phyloP scores from a whole-genome alignment of 2,329 filamentous ascomycete species.

The Elsinoe necatrix region DNA sequence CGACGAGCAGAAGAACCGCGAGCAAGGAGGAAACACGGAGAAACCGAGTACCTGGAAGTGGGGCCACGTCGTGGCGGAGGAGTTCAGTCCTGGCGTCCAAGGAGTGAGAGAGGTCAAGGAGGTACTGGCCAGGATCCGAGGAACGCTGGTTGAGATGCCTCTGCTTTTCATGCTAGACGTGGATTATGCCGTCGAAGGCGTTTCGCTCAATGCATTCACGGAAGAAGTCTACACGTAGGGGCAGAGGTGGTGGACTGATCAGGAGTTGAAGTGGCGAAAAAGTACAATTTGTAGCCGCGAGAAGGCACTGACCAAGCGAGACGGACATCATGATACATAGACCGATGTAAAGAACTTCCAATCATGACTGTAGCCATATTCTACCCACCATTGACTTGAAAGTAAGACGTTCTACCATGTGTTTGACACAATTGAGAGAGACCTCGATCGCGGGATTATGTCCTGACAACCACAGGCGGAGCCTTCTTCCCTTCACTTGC shows the following conservation, averaged over 20 bases:
- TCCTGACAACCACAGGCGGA: too few relatives aligned
- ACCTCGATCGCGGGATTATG: too few relatives aligned
- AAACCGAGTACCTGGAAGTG: conserved; percentile 60
- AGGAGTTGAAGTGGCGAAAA: neutral
- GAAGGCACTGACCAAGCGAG: too few relatives aligned
- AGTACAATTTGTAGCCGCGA: too few relatives aligned
- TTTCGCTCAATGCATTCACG: conserved; percentile 47
- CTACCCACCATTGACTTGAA: too few relatives aligned
- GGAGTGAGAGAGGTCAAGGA: conserved; percentile 48
- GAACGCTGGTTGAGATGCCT: conserved; percentile 72
- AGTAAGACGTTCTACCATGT: too few relatives aligned
- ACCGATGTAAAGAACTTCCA: too few relatives aligned
- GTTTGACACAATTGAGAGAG: too few relatives aligned
- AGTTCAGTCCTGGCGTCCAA: conserved; percentile 37
- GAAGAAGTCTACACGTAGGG: conserved; percentile 35
- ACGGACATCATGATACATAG: too few relatives aligned
- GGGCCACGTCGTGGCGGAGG: conserved; percentile 67
- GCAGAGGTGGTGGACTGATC: neutral
- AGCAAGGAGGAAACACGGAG: conserved; percentile 21
- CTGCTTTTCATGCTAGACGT: conserved; percentile 75
- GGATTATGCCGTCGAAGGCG: conserved; percentile 76
- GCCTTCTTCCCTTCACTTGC: too few relatives aligned
- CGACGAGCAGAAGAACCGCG: conserved; percentile 15
- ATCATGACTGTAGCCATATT: too few relatives aligned
- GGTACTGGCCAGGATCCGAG: conserved; percentile 62